Base-by-base conservation (phyloP, 2,329 filamentous ascomycete genomes). In the Colletotrichum plurivorum region DNA sequence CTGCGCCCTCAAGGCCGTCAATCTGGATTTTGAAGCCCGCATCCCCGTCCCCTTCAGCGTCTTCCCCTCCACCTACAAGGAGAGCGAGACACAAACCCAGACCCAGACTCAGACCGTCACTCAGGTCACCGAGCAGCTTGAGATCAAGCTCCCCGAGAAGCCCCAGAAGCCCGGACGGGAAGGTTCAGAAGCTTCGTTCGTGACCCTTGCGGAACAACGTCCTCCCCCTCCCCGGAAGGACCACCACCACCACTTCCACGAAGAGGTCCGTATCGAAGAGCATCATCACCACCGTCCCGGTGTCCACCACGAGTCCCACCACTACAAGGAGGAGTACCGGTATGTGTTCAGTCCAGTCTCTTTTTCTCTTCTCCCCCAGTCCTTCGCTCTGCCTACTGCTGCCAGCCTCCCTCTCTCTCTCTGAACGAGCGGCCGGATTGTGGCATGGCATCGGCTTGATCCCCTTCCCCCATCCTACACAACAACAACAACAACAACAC, bases 21-120 rank as follows among this genome's bases (percentile, higher is more conserved):
- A 94, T 89, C 95, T 98, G 95, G 95, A 98, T 94, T 98, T 97
- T 96, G 95, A 97, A 93, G 94, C 95, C 87, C 93, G 94, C 86
- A 93, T 98, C 86, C 94, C 95, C 89, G 96, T 98, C 87, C 95
- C 95, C 87, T 97, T 98, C 92, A 98, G 94, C 93, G 93, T 98
- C 93, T 98, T 98, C 91, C 95, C 95, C 88, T 97, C 94, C 85
- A 94, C 94, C 86, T 98, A 98, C 90, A 90, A 93, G 83, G 87
- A 87, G 82, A 82, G 81, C 78, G 82, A 78, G 70, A 78, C 77
- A 64, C 71, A 74, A 64, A 78, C 76, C 49, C 61, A 68, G 45
- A 67, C 71, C 85, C 87, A 87, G 83, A 87, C 85, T 85, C 87
- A 87, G 83, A 87, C 85, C 79, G 62, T 69, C 62, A 69, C 66